phyloP scores from a whole-genome alignment of 345 rosid genomes.

The Linum trigynum region DNA sequence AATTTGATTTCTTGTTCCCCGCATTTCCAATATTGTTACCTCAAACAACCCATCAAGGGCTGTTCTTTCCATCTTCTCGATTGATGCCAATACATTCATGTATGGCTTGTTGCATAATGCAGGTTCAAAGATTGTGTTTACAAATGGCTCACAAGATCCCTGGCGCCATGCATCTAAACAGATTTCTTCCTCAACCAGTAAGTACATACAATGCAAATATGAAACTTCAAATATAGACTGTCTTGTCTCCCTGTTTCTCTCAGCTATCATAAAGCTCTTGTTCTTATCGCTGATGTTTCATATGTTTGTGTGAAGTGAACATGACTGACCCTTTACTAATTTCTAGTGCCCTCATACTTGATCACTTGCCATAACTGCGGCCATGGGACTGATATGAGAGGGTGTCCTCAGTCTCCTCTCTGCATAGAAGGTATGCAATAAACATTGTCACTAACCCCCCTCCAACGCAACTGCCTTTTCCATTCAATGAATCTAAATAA shows the following conservation, averaged over 20 bases:
- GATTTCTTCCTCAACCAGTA: constrained; percentile 60
- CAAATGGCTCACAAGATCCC: constrained; percentile 92
- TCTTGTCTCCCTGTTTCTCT: background rate
- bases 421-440: constrained; percentile 46
- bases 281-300: background rate
- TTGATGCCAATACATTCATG: background rate
- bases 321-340: background rate
- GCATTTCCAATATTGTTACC: background rate
- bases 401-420: constrained; percentile 85
- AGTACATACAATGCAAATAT: constrained; percentile 11
- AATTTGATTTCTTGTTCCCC: background rate
- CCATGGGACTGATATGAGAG: constrained; percentile 90
- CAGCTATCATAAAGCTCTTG: background rate
- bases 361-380: constrained; percentile 83
- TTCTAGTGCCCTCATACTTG: constrained; percentile 55
- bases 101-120: constrained; percentile 15
- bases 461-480: background rate
- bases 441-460: background rate
- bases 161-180: constrained; percentile 94
- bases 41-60: background rate
- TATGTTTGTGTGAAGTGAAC: constrained; percentile 5
- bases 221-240: background rate
- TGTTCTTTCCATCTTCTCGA: background rate
- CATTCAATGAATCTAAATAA: background rate
- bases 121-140: constrained; percentile 75